Evolutionary conservation across 1,284 basidiomycete species (phyloP).

Genomic region (Wallemia ichthyophaga): DNA sequence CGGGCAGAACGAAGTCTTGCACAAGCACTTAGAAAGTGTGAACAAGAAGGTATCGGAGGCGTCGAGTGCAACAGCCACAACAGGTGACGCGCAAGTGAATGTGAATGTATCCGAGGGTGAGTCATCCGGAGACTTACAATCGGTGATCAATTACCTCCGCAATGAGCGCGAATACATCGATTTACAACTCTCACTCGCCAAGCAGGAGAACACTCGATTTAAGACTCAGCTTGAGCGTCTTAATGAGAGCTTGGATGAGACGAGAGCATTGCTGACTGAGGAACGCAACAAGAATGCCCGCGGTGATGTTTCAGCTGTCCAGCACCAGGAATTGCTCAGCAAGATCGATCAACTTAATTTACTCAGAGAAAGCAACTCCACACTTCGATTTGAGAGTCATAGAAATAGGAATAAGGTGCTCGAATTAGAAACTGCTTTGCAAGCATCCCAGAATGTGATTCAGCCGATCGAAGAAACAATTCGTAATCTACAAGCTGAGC

Average conservation of each 20-base stretch:
- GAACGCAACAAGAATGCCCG: slow-evolving; percentile 45
- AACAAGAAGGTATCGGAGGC: slow-evolving; percentile 50
- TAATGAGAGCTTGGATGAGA: slow-evolving; percentile 35
- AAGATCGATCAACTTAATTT: slow-evolving; percentile 64
- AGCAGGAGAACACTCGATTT: slow-evolving; percentile 47
- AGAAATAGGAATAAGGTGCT: slow-evolving; percentile 30
- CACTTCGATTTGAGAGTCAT: slow-evolving; percentile 45
- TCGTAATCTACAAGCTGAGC: slow-evolving; percentile 34
- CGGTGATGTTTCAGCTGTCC: slow-evolving; percentile 32
- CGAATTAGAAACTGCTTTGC: slow-evolving; percentile 33
- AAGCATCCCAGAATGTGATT: slow-evolving; percentile 28
- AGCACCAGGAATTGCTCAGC: slow-evolving; percentile 57
- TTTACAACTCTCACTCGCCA: slow-evolving; percentile 51
- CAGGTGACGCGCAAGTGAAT: slow-evolving; percentile 17
- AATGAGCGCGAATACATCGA: slow-evolving; percentile 76
- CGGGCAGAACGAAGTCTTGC: slow-evolving; percentile 45
- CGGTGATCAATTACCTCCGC: slow-evolving; percentile 49
- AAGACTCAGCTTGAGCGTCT: slow-evolving; percentile 46
- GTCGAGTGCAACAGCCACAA: slow-evolving; percentile 30
- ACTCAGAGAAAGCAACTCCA: slow-evolving; percentile 60
- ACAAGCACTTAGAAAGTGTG: slow-evolving; percentile 58
- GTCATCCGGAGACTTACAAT: slow-evolving; percentile 38
- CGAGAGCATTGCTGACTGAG: slow-evolving; percentile 23
- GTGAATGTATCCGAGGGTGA: slow-evolving; percentile 21
- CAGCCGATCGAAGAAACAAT: slow-evolving; percentile 46